These are phyloP conservation scores for Tremellales sp. DNA, from an alignment of 1,284 basidiomycete genomes.

Conservation along the genomic window DNA sequence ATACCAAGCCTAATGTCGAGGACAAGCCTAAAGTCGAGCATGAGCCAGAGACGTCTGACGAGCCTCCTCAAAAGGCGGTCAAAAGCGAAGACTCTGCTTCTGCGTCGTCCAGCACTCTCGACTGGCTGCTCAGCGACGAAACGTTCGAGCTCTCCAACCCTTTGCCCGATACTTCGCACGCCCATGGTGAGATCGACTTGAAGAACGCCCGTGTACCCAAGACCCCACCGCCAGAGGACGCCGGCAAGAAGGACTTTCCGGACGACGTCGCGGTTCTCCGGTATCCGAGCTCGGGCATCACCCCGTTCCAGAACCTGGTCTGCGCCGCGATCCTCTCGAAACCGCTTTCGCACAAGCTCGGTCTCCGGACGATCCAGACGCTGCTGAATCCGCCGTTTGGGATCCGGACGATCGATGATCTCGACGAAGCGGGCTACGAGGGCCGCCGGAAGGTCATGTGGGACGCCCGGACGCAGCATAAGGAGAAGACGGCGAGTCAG, in stretches of 20 bases:
- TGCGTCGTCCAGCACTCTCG: conserved; percentile 9
- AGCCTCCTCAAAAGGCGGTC: too few species aligned
- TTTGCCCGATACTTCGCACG: conserved; percentile 14
- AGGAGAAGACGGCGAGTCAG: conserved; percentile 62
- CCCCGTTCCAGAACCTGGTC: conserved; percentile 30
- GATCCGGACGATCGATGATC: conserved; percentile 16
- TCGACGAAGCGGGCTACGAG: conserved; percentile 23
- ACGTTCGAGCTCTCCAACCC: conserved; percentile 29
- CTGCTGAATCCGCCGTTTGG: conserved; percentile 29
- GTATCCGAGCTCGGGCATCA: conserved; percentile 27
- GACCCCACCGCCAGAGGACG: conserved; percentile 9
- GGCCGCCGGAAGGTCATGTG: conserved; percentile 22
- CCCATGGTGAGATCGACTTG: conserved; percentile 29
- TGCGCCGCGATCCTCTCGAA: conserved; percentile 27
- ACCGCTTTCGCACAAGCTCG: conserved; percentile 29
- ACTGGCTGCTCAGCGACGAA: conserved; percentile 27
- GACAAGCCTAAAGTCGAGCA: too few species aligned
- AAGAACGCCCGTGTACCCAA: conserved; percentile 4
- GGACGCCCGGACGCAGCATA: conserved; percentile 72
- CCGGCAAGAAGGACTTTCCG: conserved; percentile 6
- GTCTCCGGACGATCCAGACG: conserved; percentile 29
- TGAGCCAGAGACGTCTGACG: too few species aligned
- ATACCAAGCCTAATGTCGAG: too few species aligned
- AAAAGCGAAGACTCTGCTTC: too few species aligned
- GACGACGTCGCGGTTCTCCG: conserved; percentile 10